phyloP scores from a whole-genome alignment of 768 basidiomycete genomes.

The Mycena leptocephala region DNA sequence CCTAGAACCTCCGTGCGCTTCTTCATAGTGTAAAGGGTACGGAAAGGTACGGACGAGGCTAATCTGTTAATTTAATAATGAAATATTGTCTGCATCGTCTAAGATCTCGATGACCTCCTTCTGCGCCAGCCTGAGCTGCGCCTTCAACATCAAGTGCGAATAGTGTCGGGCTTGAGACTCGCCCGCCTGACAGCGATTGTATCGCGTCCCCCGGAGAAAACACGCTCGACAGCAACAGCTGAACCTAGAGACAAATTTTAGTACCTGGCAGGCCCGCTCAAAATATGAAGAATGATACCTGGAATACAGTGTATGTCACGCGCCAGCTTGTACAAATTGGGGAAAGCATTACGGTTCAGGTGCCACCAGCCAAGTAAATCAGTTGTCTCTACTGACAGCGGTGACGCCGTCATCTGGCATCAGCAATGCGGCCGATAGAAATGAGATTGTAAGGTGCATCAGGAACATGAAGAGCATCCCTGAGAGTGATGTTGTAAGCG shows the following conservation, averaged over 20 bases:
- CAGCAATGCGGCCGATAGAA: no score
- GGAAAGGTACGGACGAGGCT: no score
- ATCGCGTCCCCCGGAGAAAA: not conserved
- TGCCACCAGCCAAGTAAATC: not conserved
- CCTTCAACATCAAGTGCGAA: not conserved
- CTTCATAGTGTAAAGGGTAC: no score
- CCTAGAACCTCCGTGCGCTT: no score
- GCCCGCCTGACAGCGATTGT: not conserved
- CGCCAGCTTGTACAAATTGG: not conserved
- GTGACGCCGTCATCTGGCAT: not conserved
- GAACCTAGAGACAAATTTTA: no score
- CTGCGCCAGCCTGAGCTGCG: not conserved
- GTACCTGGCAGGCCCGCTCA: not conserved
- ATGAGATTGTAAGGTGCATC: no score
- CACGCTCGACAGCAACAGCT: not conserved
- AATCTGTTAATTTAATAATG: no score
- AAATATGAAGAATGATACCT: not conserved
- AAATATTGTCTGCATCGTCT: not conserved
- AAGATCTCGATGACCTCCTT: not conserved
- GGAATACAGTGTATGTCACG: not conserved
- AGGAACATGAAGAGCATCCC: no score
- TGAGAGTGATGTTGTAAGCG: constrained; percentile 10
- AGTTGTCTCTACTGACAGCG: not conserved
- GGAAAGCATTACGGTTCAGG: not conserved
- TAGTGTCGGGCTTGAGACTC: not conserved